Evolutionary conservation across 2,329 filamentous ascomycete species (phyloP).

Genomic region (Ophiostoma angusticollis): DNA sequence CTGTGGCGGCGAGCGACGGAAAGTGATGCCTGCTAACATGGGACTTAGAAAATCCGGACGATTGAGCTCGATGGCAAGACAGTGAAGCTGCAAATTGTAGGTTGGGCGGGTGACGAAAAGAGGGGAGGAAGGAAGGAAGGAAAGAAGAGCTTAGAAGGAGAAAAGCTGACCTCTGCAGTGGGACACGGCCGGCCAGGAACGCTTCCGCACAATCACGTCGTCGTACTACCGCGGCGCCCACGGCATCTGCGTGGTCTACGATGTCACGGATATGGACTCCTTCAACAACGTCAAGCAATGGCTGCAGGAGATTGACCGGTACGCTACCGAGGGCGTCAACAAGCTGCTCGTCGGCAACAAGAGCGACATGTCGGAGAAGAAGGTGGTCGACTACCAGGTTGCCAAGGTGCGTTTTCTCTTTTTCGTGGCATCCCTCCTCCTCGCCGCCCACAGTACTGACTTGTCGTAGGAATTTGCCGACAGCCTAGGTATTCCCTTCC

Average conservation of each 20-base stretch:
- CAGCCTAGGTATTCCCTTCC: slow-evolving; percentile 96
- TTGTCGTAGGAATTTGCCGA: slow-evolving; percentile 99
- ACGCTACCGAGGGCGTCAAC: slow-evolving; percentile 98
- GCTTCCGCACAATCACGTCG: slow-evolving; percentile 98
- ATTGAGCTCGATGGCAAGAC: slow-evolving; percentile 99
- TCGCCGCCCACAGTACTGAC: too few species aligned
- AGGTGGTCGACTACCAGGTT: slow-evolving; percentile 98
- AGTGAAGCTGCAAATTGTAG: slow-evolving; percentile 97
- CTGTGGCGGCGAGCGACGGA: too few species aligned
- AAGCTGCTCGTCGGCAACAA: slow-evolving; percentile 99
- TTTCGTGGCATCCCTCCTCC: not conserved
- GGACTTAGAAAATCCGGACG: slow-evolving; percentile 85
- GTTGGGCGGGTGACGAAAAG: slow-evolving; percentile 13
- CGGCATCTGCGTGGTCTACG: slow-evolving; percentile 99
- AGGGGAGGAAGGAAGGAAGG: slow-evolving; percentile 8
- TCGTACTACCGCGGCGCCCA: slow-evolving; percentile 99
- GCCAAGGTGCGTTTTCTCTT: slow-evolving; percentile 60
- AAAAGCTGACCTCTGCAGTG: slow-evolving; percentile 47
- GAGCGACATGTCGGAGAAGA: slow-evolving; percentile 99
- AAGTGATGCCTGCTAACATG: too few species aligned
- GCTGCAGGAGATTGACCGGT: slow-evolving; percentile 98
- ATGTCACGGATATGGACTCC: slow-evolving; percentile 99
- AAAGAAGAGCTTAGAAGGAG: not conserved
- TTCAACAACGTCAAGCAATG: slow-evolving; percentile 99
- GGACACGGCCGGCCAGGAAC: slow-evolving; percentile 98